phyloP scores from a whole-genome alignment of 257 asterid species.

The Echium plantagineum region DNA sequence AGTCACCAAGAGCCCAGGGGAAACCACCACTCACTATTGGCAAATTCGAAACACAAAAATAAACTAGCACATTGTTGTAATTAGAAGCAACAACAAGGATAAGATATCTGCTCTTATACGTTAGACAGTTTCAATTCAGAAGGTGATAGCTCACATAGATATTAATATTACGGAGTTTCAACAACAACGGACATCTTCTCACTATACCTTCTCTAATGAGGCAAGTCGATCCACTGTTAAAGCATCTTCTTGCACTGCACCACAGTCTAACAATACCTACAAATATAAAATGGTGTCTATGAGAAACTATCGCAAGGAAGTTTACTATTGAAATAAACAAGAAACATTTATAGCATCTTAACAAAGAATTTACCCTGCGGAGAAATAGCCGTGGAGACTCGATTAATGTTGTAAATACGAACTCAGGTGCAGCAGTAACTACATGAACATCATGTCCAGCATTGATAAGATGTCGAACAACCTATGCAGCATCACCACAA shows the following conservation, averaged over 20 bases:
- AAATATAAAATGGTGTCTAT: constrained; percentile 4
- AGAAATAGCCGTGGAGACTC: constrained; percentile 73
- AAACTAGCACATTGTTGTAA: not conserved
- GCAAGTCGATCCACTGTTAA: constrained; percentile 99
- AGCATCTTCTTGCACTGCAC: constrained; percentile 99
- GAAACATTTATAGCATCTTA: not conserved
- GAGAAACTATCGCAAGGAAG: not conserved
- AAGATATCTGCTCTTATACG: too few relatives aligned
- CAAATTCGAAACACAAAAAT: not conserved
- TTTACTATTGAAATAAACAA: not conserved
- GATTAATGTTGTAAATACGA: constrained; percentile 75
- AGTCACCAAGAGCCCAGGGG: not conserved
- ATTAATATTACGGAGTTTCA: not conserved
- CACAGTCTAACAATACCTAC: constrained; percentile 90
- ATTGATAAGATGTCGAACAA: constrained; percentile 80
- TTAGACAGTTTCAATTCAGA: not conserved
- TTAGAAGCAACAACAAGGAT: not conserved
- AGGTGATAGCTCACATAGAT: too few relatives aligned
- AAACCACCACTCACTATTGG: not conserved
- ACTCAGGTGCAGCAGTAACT: constrained; percentile 94
- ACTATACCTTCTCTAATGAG: constrained; percentile 70
- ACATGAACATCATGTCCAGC: constrained; percentile 93
- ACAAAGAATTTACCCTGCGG: constrained; percentile 54
- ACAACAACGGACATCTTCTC: not conserved
- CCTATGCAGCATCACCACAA: constrained; percentile 33